Evolutionary conservation across 1,284 basidiomycete genomes (phyloP).

Genomic region (Microbotryum violaceum): DNA sequence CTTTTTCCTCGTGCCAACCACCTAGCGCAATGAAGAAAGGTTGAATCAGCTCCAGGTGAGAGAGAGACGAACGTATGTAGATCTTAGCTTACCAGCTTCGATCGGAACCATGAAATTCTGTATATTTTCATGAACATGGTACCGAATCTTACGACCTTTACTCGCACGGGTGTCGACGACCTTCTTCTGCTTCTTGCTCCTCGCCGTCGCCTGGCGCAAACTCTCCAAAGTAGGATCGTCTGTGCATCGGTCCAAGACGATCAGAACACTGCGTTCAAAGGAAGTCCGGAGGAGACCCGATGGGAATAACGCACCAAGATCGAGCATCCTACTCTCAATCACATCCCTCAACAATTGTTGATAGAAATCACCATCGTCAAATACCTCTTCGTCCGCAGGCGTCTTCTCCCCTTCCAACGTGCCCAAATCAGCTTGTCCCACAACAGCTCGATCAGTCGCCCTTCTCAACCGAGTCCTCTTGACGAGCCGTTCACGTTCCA

Average conservation of each 20-base stretch:
- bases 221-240: slow-evolving; percentile 30
- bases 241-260: background rate
- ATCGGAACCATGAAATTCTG: slow-evolving; percentile 92
- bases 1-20: slow-evolving; percentile 82
- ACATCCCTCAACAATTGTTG: slow-evolving; percentile 79
- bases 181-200: slow-evolving; percentile 60
- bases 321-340: slow-evolving; percentile 53
- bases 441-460: slow-evolving; percentile 44
- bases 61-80: too few species aligned
- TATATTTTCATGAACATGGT: slow-evolving; percentile 85
- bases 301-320: slow-evolving; percentile 25
- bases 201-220: slow-evolving; percentile 51
- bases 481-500: slow-evolving; percentile 34
- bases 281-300: background rate
- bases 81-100: slow-evolving; percentile 20
- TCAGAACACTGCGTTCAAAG: too few species aligned
- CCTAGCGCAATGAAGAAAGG: slow-evolving; percentile 32
- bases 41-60: background rate
- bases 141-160: slow-evolving; percentile 82
- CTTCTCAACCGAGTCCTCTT: slow-evolving; percentile 39
- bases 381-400: slow-evolving; percentile 48
- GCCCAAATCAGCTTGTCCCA: slow-evolving; percentile 34
- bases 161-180: slow-evolving; percentile 86
- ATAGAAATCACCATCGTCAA: slow-evolving; percentile 87
- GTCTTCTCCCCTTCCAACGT: slow-evolving; percentile 42